phyloP scores from a whole-genome alignment of 2,329 filamentous ascomycete genomes.

The Aspergillus awamori region DNA sequence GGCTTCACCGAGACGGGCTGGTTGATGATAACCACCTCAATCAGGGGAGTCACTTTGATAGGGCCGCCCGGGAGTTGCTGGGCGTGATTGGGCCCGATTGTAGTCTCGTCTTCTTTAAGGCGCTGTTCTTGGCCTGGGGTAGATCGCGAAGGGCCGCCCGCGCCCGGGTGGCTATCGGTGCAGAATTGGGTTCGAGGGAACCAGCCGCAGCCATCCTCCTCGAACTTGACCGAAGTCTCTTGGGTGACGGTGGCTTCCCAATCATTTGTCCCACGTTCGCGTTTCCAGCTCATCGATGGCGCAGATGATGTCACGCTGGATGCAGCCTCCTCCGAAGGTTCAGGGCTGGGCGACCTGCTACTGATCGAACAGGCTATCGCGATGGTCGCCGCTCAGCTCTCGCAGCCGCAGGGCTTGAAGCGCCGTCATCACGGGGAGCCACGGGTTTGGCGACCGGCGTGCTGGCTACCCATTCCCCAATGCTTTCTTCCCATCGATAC shows the following conservation, averaged over 20 bases:
- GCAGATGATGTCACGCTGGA: slow-evolving; percentile 35
- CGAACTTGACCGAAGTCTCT: slow-evolving; percentile 27
- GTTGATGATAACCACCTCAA: slow-evolving; percentile 39
- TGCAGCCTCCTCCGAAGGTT: slow-evolving; percentile 20
- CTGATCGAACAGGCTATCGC: slow-evolving; percentile 23
- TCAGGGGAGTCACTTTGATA: slow-evolving; percentile 1
- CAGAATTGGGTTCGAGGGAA: background rate
- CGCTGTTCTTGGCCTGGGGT: slow-evolving; percentile 18
- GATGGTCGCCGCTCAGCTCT: background rate
- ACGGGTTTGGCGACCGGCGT: slow-evolving; percentile 45
- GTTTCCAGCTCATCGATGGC: slow-evolving; percentile 30
- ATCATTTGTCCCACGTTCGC: slow-evolving; percentile 18
- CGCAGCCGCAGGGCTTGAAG: slow-evolving; percentile 4
- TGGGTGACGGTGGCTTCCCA: slow-evolving; percentile 25
- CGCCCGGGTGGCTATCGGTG: slow-evolving; percentile 25
- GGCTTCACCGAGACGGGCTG: slow-evolving; percentile 2
- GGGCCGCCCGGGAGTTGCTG: background rate
- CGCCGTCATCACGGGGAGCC: background rate
- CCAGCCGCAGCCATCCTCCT: slow-evolving; percentile 12
- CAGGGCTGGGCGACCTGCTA: slow-evolving; percentile 27
- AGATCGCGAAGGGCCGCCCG: slow-evolving; percentile 23
- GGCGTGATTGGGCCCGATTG: too few species aligned
- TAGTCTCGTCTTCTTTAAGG: background rate
- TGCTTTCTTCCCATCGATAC: slow-evolving; percentile 60
- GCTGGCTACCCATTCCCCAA: slow-evolving; percentile 60